Base-by-base conservation (phyloP, 2,329 filamentous ascomycete species). In the Nannizziopsis barbatae region DNA sequence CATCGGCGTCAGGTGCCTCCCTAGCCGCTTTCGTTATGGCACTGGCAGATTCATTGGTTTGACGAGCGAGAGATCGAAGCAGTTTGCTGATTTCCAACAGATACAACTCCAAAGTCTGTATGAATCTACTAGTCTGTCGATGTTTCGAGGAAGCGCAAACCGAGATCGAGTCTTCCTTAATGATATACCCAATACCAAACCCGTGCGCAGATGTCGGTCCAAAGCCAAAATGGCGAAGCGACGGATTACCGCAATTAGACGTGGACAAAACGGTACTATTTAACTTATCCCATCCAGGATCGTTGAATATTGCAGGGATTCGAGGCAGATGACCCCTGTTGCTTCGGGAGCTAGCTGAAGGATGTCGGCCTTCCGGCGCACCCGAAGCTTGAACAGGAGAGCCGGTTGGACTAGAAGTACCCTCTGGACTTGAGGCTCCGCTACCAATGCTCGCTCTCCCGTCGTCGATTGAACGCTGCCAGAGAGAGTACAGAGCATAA, bases 241-340 rank as follows among this genome's bases (percentile, higher is more conserved):
- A 87, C 0, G 92, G 92, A 66, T 96, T 98, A 51, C 92, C 92
- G 66, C 92, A 98, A 72, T 98, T 98, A n/a, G 89, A 95, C 0
- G 92, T 96, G 5, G 86, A 94, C 35, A 98, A 73, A 55, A 96
- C 86, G 7, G 90, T 96, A 54, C 79, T 93, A 71, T 96, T 96
- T 55, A 95, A 78, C 63, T 85, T 89, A 66, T 96, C 90, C 88
- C 89, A 98, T 42, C 90, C 92, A 1, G 76, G 58, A 60, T 98
- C 92, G 42, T 83, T 81, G 65, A 96, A 98, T 49, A 98, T 75
- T 5, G 81, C 71, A 0, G 92, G 92, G 75, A 50, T 71, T 60
- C 60, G 74, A 61, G 58, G 72, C 49, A 58, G 62, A 22, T 60
- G 54, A 32, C 71, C 70, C 6, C 31, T 15, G 49, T 60, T 48